These are phyloP conservation scores for Panaeolus papilionaceus DNA, from an alignment of 768 basidiomycete species.

Conservation along the genomic window DNA sequence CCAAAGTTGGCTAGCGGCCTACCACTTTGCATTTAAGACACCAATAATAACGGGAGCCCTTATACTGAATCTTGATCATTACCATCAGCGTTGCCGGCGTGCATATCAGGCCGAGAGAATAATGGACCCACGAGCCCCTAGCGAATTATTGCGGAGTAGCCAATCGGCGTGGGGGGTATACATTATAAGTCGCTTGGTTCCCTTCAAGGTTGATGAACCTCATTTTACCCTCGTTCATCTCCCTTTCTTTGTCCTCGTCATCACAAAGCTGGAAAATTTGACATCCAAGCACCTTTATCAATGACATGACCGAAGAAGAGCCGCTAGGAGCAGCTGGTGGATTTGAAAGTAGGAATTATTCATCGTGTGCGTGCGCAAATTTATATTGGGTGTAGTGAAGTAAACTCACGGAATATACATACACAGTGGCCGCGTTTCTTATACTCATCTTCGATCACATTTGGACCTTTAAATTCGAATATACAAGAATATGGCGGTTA, in stretches of 20 bases:
- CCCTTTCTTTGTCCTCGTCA: neutral
- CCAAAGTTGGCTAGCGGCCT: no score
- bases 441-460: neutral
- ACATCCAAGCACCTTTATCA: neutral
- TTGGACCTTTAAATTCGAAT: neutral
- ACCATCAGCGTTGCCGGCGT: no score
- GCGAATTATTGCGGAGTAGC: no score
- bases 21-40: no score
- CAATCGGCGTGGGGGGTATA: neutral
- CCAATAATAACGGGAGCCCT: no score
- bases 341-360: slow-evolving; percentile 4
- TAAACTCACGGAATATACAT: neutral
- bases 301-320: slow-evolving; percentile 1
- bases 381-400: neutral
- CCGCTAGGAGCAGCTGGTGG: neutral
- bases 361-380: neutral
- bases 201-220: neutral
- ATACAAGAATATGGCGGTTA: neutral
- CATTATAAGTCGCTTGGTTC: neutral
- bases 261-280: neutral
- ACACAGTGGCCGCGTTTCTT: slow-evolving; percentile 4
- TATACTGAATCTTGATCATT: no score
- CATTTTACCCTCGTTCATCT: neutral
- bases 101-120: no score
- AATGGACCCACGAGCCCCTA: no score